A percentile compares a stretch with the other conserved stretches of the same genome.
These are phyloP conservation scores for Candida patagonica DNA, from an alignment of 805 yeast species.

Conservation along the genomic window DNA sequence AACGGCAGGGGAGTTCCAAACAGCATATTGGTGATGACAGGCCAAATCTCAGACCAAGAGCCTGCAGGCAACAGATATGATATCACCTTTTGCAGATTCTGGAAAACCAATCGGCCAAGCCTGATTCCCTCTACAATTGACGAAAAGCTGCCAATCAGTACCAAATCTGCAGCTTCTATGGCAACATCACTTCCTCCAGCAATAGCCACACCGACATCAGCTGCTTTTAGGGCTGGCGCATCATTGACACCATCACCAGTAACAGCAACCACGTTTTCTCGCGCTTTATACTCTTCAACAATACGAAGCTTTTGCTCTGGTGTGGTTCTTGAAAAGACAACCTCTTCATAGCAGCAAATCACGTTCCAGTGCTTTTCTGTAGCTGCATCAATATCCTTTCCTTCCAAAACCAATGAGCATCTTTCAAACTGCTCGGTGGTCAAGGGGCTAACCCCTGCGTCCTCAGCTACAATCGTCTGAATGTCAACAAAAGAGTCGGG, in stretches of 20 bases:
- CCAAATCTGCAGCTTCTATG: conserved; percentile 16
- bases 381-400: conserved; percentile 7
- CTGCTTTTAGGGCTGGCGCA: conserved; percentile 95
- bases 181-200: conserved; percentile 16
- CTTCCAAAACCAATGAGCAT: conserved; percentile 10
- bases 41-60: conserved; percentile 42
- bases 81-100: conserved; percentile 39
- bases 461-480: conserved; percentile 3
- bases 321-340: conserved; percentile 33
- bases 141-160: conserved; percentile 35
- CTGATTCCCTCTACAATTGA: conserved; percentile 82
- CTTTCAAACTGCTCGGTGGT: conserved; percentile 4
- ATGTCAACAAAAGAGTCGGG: conserved; percentile 9
- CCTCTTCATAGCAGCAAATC: conserved; percentile 30
- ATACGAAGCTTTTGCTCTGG: conserved; percentile 47
- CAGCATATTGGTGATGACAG: conserved; percentile 38
- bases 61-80: conserved; percentile 45
- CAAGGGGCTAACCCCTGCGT: not conserved
- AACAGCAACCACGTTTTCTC: conserved; percentile 97
- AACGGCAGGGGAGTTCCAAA: conserved; percentile 42
- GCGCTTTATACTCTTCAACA: conserved; percentile 40
- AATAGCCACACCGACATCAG: conserved; percentile 91
- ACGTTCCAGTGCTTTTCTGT: conserved; percentile 36
- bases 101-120: conserved; percentile 67
- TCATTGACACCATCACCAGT: conserved; percentile 99